Conservation (phyloP, 148 eudicot species). For the Linanthus parryae region DNA sequence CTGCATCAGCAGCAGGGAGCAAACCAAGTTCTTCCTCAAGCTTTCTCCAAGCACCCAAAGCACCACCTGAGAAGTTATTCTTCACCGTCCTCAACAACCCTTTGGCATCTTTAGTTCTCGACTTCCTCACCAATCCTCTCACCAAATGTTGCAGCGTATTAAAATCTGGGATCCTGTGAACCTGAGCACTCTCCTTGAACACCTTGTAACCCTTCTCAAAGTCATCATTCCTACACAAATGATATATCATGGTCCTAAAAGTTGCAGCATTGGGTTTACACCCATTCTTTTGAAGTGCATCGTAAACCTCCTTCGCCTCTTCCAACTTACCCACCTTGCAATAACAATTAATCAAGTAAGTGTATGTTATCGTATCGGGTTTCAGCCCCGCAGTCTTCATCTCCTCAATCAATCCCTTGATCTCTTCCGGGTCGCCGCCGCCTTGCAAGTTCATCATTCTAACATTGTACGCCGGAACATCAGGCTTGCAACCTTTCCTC, state of each 20-base stretch:
- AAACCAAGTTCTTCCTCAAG: constrained; percentile 60
- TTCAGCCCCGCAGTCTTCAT: constrained; percentile 42
- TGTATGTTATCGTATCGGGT: constrained; percentile 65
- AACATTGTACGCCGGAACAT: constrained; percentile 69
- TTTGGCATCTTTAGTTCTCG: constrained; percentile 45
- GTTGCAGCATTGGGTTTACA: constrained; percentile 62
- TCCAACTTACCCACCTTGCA: constrained; percentile 57
- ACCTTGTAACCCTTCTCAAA: constrained; percentile 57
- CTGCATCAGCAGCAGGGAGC: too few species aligned
- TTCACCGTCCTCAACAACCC: constrained; percentile 57
- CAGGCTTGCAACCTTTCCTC: constrained; percentile 41
- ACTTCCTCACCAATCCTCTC: constrained; percentile 52
- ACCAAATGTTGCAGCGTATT: constrained; percentile 59
- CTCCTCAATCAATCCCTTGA: constrained; percentile 60
- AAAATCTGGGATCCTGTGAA: constrained; percentile 70
- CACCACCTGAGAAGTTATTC: constrained; percentile 64
- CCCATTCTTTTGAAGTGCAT: constrained; percentile 42
- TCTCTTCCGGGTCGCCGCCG: constrained; percentile 40
- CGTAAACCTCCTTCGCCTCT: constrained; percentile 57
- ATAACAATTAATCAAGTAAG: constrained; percentile 67
- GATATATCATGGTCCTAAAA: constrained; percentile 57
- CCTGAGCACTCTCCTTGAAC: constrained; percentile 63
- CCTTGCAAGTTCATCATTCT: constrained; percentile 38
- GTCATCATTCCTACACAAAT: constrained; percentile 49
- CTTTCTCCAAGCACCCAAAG: constrained; percentile 54